Conservation (phyloP, 2,329 filamentous ascomycete genomes). For the Sporothrix pseudoabietina region DNA sequence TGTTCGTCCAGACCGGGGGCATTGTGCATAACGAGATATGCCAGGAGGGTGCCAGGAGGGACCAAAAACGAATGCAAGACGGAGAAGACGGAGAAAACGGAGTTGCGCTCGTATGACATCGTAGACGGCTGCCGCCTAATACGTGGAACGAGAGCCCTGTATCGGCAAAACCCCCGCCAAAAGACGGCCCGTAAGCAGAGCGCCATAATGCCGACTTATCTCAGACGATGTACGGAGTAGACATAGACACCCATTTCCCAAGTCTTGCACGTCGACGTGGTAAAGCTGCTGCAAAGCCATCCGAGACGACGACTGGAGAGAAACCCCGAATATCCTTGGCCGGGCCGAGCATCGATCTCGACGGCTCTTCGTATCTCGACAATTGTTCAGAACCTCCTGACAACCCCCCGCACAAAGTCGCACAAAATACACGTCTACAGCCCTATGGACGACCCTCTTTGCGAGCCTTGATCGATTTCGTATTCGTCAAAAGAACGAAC, state of each 20-base stretch:
- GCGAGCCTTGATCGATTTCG: background rate
- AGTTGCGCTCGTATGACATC: background rate
- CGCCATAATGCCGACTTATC: conserved; percentile 1
- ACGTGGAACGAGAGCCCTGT: background rate
- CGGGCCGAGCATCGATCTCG: background rate
- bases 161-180: conserved; percentile 4
- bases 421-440: background rate
- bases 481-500: background rate
- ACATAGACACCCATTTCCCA: background rate
- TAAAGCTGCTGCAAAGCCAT: background rate
- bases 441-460: background rate
- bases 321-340: background rate
- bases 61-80: background rate
- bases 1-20: background rate
- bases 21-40: background rate
- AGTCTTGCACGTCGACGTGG: background rate
- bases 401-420: background rate
- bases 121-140: background rate
- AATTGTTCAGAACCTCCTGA: too few species aligned
- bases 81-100: background rate
- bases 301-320: background rate
- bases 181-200: background rate
- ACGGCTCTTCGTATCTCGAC: background rate
- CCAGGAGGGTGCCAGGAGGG: background rate
- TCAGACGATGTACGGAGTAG: background rate